Conservation (phyloP, 257 asterid genomes). For the Capsicum baccatum region DNA sequence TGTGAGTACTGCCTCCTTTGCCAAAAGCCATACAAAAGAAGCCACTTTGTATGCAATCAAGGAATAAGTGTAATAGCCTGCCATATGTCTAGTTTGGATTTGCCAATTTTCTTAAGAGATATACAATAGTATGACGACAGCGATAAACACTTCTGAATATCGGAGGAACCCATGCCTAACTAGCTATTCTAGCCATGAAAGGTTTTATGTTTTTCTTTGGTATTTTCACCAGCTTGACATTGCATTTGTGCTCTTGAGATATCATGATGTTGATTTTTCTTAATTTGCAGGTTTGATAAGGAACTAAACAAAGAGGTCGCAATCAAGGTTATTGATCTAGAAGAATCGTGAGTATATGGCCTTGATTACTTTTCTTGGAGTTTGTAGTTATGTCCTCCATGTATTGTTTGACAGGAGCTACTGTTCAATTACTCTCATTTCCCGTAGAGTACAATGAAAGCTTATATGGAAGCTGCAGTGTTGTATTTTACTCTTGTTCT, state of each 20-base stretch:
- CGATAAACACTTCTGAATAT: background rate
- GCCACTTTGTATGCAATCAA: background rate
- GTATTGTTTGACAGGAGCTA: background rate
- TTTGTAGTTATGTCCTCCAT: constrained; percentile 1
- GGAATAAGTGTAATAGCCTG: background rate
- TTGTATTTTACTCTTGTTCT: constrained; percentile 10
- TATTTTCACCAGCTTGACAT: constrained; percentile 19
- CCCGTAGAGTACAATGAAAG: background rate
- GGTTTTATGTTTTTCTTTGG: background rate
- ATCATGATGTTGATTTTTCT: constrained; percentile 14
- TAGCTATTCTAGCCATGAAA: constrained; percentile 7
- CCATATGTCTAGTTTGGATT: background rate
- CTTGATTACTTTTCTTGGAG: constrained; percentile 25
- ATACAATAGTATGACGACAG: constrained; percentile 1
- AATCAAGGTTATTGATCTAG: constrained; percentile 96
- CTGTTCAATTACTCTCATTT: constrained; percentile 22
- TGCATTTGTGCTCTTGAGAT: background rate
- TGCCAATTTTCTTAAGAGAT: background rate
- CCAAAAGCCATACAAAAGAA: too few species aligned
- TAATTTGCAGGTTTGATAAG: constrained; percentile 84
- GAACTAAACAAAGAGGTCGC: constrained; percentile 95
- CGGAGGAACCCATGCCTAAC: background rate
- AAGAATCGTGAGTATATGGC: constrained; percentile 88
- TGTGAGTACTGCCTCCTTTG: too few species aligned
- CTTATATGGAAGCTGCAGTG: constrained; percentile 6